These are phyloP conservation scores for Anthracocystis setariae DNA, from an alignment of 1,284 basidiomycete species.

Conservation along the genomic window DNA sequence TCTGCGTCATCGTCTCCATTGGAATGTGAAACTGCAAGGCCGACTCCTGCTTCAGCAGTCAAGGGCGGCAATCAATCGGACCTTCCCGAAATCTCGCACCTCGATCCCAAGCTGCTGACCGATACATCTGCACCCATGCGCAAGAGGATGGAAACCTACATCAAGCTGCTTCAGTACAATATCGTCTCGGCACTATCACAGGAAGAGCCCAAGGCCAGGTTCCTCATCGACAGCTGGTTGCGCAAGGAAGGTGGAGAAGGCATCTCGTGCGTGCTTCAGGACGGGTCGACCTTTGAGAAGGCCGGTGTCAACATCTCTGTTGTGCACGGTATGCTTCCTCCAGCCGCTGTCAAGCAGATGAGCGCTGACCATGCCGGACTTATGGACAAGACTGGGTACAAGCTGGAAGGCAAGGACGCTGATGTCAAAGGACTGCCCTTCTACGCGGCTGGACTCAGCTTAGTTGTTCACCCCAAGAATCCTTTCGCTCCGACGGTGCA, in stretches of 20 bases:
- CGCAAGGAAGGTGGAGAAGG: constrained; percentile 86
- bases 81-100: constrained; percentile 58
- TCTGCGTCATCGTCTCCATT: constrained; percentile 13
- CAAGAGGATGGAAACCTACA: constrained; percentile 80
- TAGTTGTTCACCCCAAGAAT: constrained; percentile 93
- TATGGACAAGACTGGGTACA: constrained; percentile 60
- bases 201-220: constrained; percentile 76
- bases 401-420: constrained; percentile 70
- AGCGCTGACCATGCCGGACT: constrained; percentile 82
- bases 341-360: constrained; percentile 91
- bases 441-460: constrained; percentile 89
- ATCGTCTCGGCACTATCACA: constrained; percentile 83
- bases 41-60: constrained; percentile 29
- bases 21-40: constrained; percentile 36
- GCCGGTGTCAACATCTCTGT: constrained; percentile 95
- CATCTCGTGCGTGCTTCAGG: constrained; percentile 85
- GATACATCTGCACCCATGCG: constrained; percentile 70
- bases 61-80: constrained; percentile 54
- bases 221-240: constrained; percentile 88
- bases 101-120: constrained; percentile 50
- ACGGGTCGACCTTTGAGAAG: constrained; percentile 85
- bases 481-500: constrained; percentile 83
- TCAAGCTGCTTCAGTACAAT: constrained; percentile 80
- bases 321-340: constrained; percentile 87
- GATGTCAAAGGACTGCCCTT: constrained; percentile 79